Percentiles rank a stretch among this genome's conserved stretches.
Conservation (phyloP, 805 yeast genomes). For the Candida sonorensis region DNA sequence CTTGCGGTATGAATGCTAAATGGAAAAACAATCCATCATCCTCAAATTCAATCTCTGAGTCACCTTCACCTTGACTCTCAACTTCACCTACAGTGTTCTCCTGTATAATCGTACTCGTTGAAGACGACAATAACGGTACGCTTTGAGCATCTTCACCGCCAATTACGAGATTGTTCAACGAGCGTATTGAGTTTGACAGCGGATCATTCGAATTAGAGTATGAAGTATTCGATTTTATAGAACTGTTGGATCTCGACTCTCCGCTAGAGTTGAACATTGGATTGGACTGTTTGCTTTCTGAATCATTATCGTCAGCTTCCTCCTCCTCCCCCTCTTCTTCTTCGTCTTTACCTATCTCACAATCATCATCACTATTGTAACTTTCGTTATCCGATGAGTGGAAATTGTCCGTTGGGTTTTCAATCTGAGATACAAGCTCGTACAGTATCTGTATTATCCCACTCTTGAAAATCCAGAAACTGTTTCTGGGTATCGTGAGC, state of each 20-base stretch:
- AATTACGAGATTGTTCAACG: slow-evolving; percentile 5
- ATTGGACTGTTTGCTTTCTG: too few relatives aligned
- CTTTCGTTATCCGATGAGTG: slow-evolving; percentile 5
- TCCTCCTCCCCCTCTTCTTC: too few relatives aligned
- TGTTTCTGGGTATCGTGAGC: slow-evolving; percentile 45
- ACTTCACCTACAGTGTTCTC: too few relatives aligned
- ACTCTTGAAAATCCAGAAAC: slow-evolving; percentile 47
- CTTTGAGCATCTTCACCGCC: too few relatives aligned
- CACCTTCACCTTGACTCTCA: too few relatives aligned
- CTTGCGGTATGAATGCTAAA: slow-evolving; percentile 56
- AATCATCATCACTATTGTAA: slow-evolving; percentile 2
- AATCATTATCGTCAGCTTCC: too few relatives aligned
- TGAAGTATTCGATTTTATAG: neutral
- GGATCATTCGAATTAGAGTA: slow-evolving; percentile 1
- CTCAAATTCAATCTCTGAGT: slow-evolving; percentile 14
- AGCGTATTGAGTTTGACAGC: slow-evolving; percentile 11
- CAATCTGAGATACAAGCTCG: slow-evolving; percentile 26
- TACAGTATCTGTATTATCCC: slow-evolving; percentile 44
- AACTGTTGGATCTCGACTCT: slow-evolving; percentile 2
- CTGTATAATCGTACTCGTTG: too few relatives aligned
- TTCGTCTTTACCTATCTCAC: slow-evolving; percentile 8
- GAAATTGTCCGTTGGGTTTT: slow-evolving; percentile 9
- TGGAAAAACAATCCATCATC: slow-evolving; percentile 47
- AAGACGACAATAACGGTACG: too few relatives aligned
- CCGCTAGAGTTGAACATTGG: too few relatives aligned